Conservation (phyloP, 805 yeast genomes). For the Metschnikowia vanudenii region DNA sequence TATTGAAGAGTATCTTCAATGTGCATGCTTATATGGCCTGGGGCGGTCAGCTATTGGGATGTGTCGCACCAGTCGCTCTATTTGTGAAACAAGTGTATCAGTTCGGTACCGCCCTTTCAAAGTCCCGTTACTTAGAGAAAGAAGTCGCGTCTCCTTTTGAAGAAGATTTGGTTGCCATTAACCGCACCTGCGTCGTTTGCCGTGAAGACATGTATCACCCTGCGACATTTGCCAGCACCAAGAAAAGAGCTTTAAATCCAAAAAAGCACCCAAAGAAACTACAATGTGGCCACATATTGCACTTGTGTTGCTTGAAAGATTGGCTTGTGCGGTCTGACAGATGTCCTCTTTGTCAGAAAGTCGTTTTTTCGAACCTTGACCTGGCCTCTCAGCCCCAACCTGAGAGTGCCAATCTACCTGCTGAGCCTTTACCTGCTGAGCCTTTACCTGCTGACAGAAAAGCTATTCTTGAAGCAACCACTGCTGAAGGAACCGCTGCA, state of each 20-base stretch:
- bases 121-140: slow-evolving; percentile 61
- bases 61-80: slow-evolving; percentile 39
- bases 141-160: slow-evolving; percentile 61
- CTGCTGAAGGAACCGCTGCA: slow-evolving; percentile 2
- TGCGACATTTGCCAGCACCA: slow-evolving; percentile 30
- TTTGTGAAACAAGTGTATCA: slow-evolving; percentile 38
- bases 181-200: slow-evolving; percentile 80
- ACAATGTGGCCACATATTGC: slow-evolving; percentile 84
- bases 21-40: slow-evolving; percentile 33
- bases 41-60: slow-evolving; percentile 43
- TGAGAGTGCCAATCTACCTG: not conserved
- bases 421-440: slow-evolving; percentile 4
- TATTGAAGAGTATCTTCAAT: slow-evolving; percentile 32
- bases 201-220: slow-evolving; percentile 77
- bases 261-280: slow-evolving; percentile 69
- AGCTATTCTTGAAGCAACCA: slow-evolving; percentile 2
- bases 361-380: slow-evolving; percentile 42
- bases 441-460: slow-evolving; percentile 3
- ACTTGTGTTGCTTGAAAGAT: slow-evolving; percentile 82
- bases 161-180: slow-evolving; percentile 54
- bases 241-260: slow-evolving; percentile 23
- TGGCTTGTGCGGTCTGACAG: slow-evolving; percentile 91
- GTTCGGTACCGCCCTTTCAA: slow-evolving; percentile 50
- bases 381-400: not conserved
- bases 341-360: slow-evolving; percentile 89